Percentiles rank a stretch among this genome's conserved stretches.
Conservation (phyloP, 2,329 filamentous ascomycete genomes). For the Neospermospora avenae region DNA sequence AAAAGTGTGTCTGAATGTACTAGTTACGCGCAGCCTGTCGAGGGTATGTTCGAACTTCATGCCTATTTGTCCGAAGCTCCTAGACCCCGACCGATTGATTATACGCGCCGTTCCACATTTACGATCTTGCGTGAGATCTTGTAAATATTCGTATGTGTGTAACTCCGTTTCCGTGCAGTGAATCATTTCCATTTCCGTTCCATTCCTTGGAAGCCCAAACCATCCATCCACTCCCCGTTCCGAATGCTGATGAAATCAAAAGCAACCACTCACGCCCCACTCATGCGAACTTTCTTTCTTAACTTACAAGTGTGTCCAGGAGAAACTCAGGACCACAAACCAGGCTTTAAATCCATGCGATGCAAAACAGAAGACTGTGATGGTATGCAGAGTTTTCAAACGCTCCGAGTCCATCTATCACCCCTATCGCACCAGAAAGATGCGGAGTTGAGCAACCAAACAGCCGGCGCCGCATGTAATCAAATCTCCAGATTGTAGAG, state of each 20-base stretch:
- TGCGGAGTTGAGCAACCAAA: conserved; percentile 5
- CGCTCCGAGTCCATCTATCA: conserved; percentile 3
- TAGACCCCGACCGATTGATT: background rate
- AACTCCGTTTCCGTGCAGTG: conserved; percentile 17
- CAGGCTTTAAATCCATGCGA: conserved; percentile 7
- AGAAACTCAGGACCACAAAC: background rate
- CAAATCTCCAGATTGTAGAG: conserved; percentile 5
- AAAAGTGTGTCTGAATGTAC: conserved; percentile 14
- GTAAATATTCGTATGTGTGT: background rate
- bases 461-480: background rate
- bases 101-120: conserved; percentile 1
- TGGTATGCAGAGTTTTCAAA: background rate
- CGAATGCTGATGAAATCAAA: conserved; percentile 5
- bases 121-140: background rate
- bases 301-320: conserved; percentile 10
- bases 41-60: background rate
- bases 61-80: background rate
- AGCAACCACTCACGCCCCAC: background rate
- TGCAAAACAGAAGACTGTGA: conserved; percentile 8
- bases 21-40: conserved; percentile 2
- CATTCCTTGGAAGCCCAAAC: background rate
- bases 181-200: background rate
- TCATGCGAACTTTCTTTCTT: background rate
- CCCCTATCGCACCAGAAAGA: conserved; percentile 6
- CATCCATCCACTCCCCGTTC: background rate